These are phyloP conservation scores for Penicillium verrucosum DNA, from an alignment of 2,329 filamentous ascomycete species.

Conservation along the genomic window DNA sequence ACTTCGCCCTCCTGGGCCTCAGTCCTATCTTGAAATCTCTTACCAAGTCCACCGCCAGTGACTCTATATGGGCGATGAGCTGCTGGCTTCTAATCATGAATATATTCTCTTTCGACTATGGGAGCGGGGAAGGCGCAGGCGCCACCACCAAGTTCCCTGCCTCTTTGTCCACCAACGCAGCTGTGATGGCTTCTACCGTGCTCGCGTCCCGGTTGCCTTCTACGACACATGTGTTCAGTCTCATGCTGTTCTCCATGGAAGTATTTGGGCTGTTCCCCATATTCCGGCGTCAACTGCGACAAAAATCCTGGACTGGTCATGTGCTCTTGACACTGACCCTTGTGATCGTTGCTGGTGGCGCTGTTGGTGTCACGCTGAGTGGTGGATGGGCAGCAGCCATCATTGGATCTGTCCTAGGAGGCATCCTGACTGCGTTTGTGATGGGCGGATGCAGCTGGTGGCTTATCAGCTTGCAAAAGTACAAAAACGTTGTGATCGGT, in stretches of 20 bases:
- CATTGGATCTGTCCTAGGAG: slow-evolving; percentile 71
- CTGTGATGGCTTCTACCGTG: slow-evolving; percentile 93
- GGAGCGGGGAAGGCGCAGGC: slow-evolving; percentile 52
- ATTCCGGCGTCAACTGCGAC: slow-evolving; percentile 81
- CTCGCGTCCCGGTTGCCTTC: slow-evolving; percentile 83
- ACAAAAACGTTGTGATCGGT: slow-evolving; percentile 98
- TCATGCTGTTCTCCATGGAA: slow-evolving; percentile 95
- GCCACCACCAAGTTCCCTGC: slow-evolving; percentile 53
- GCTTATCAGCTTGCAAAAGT: slow-evolving; percentile 94
- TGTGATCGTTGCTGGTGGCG: slow-evolving; percentile 74
- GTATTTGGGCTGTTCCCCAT: slow-evolving; percentile 98
- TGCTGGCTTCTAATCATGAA: slow-evolving; percentile 92
- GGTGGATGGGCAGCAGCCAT: slow-evolving; percentile 56
- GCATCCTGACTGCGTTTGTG: slow-evolving; percentile 68
- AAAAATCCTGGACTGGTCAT: slow-evolving; percentile 79
- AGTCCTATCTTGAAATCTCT: slow-evolving; percentile 95
- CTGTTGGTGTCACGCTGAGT: slow-evolving; percentile 62
- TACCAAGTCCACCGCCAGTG: slow-evolving; percentile 85
- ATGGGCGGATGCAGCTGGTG: slow-evolving; percentile 98
- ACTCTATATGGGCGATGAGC: slow-evolving; percentile 97
- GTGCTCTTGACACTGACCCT: slow-evolving; percentile 70
- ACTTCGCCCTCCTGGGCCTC: slow-evolving; percentile 84
- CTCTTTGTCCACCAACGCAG: slow-evolving; percentile 86
- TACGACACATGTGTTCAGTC: slow-evolving; percentile 89
- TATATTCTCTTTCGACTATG: slow-evolving; percentile 97